These are phyloP conservation scores for Cutaneotrichosporon cutaneum DNA, from an alignment of 1,284 basidiomycete genomes.

Conservation along the genomic window DNA sequence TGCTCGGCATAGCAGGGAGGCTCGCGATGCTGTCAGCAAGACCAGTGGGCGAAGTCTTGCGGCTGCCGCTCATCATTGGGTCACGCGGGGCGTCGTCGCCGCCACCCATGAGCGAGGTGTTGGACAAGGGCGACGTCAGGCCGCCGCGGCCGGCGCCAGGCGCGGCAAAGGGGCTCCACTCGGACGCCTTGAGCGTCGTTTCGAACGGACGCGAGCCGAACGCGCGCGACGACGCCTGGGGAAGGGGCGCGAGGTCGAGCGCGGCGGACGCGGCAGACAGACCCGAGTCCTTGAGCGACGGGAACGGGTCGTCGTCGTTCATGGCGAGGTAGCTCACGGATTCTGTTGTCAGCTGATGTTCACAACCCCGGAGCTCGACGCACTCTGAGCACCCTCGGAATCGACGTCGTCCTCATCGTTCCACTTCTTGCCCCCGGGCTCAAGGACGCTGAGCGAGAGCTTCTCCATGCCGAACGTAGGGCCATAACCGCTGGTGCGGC, in stretches of 20 bases:
- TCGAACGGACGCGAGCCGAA: slow-evolving; percentile 62
- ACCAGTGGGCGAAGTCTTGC: slow-evolving; percentile 43
- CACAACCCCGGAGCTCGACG: slow-evolving; percentile 13
- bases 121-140: slow-evolving; percentile 57
- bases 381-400: slow-evolving; percentile 51
- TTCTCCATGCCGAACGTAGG: slow-evolving; percentile 52
- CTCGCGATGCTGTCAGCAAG: slow-evolving; percentile 52
- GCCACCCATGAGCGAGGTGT: slow-evolving; percentile 58
- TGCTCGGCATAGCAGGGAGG: slow-evolving; percentile 52
- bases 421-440: slow-evolving; percentile 34
- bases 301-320: slow-evolving; percentile 86
- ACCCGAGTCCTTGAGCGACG: slow-evolving; percentile 57
- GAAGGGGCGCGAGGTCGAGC: slow-evolving; percentile 83
- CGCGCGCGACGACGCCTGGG: slow-evolving; percentile 72
- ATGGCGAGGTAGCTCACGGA: slow-evolving; percentile 88
- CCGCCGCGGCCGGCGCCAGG: slow-evolving; percentile 51
- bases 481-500: slow-evolving; percentile 49
- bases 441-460: slow-evolving; percentile 51
- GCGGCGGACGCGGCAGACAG: slow-evolving; percentile 88
- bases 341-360: slow-evolving; percentile 52
- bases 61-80: slow-evolving; percentile 18
- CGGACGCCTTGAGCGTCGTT: slow-evolving; percentile 67
- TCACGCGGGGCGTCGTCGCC: slow-evolving; percentile 47
- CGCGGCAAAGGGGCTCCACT: slow-evolving; percentile 85
- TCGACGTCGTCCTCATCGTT: slow-evolving; percentile 49